These are phyloP conservation scores for Arthrobotrys conoides DNA, from an alignment of 2,329 filamentous ascomycete species.

Conservation along the genomic window DNA sequence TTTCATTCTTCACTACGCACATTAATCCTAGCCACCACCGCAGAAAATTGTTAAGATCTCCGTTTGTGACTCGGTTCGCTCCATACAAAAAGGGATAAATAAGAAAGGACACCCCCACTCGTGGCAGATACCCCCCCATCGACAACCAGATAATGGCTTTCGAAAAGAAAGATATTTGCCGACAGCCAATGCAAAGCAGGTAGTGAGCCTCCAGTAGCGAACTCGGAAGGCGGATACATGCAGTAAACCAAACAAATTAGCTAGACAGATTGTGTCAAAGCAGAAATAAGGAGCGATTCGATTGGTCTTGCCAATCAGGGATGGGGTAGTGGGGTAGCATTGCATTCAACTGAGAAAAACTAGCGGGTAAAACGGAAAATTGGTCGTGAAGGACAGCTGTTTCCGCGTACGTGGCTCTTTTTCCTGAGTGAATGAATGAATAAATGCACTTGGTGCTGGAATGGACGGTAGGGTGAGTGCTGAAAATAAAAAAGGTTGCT, in stretches of 20 bases:
- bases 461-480: neutral
- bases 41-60: conserved; percentile 25
- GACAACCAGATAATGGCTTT: conserved; percentile 23
- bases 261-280: neutral
- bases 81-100: neutral
- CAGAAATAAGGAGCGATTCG: neutral
- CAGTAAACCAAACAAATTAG: neutral
- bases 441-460: neutral
- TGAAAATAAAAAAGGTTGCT: neutral
- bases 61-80: neutral
- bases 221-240: neutral
- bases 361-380: conserved; percentile 12
- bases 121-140: neutral
- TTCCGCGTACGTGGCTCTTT: neutral
- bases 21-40: conserved; percentile 8
- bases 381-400: conserved; percentile 9
- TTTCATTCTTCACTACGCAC: neutral
- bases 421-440: neutral
- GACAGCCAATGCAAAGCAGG: neutral
- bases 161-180: neutral
- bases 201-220: neutral
- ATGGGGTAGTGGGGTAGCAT: neutral
- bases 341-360: neutral
- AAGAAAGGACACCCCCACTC: neutral
- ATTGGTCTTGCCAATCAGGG: conserved; percentile 19